Conservation (phyloP, 306 rosid species). For the Gastrolobium bilobum region DNA sequence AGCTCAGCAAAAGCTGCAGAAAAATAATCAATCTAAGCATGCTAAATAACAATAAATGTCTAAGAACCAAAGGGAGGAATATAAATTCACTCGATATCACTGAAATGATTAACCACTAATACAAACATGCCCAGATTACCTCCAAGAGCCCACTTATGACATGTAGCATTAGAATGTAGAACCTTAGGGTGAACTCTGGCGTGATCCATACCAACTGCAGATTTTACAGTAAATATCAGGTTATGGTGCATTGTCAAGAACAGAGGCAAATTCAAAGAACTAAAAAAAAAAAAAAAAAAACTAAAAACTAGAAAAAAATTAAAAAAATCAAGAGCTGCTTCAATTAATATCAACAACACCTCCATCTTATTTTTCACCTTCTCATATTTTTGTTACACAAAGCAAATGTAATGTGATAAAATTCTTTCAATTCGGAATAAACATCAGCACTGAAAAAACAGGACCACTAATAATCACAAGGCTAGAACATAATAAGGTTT, state of each 20-base stretch:
- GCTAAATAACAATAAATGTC: constrained; percentile 31
- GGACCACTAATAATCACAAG: background rate
- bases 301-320: too few relatives aligned
- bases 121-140: constrained; percentile 59
- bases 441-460: background rate
- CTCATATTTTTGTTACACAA: background rate
- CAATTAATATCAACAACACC: too few relatives aligned
- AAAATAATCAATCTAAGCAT: constrained; percentile 44
- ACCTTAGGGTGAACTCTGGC: constrained; percentile 97
- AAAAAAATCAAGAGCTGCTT: too few relatives aligned
- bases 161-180: constrained; percentile 97
- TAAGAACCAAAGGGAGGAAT: background rate
- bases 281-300: too few relatives aligned
- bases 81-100: constrained; percentile 36
- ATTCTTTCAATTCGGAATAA: background rate
- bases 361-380: background rate
- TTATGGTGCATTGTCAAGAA: constrained; percentile 6
- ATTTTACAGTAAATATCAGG: constrained; percentile 49
- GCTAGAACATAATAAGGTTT: too few relatives aligned
- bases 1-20: constrained; percentile 97
- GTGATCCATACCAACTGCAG: constrained; percentile 94
- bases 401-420: background rate
- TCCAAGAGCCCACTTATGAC: constrained; percentile 99
- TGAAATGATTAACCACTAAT: constrained; percentile 21
- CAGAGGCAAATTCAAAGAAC: background rate